Evolutionary conservation across 2,329 filamentous ascomycete genomes (phyloP).

Genomic region (Cyanodermella asteris): DNA sequence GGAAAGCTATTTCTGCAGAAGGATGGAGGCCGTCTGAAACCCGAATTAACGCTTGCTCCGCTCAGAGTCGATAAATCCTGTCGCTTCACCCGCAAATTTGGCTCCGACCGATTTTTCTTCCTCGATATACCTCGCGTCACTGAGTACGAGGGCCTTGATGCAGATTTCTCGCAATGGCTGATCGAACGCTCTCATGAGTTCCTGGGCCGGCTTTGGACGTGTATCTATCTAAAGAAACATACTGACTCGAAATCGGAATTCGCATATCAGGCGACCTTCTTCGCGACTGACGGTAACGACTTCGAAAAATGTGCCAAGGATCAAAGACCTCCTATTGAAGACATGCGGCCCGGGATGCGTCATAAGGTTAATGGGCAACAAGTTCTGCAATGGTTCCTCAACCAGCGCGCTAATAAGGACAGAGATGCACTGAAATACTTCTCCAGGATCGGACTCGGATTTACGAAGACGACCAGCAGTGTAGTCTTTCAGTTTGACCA

Average conservation of each 20-base stretch:
- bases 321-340: no score
- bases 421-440: no score
- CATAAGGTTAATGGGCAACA: no score
- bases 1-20: constrained; percentile 19
- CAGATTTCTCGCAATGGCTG: constrained; percentile 20
- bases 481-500: no score
- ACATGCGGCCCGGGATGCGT: no score
- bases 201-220: constrained; percentile 21
- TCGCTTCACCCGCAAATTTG: constrained; percentile 24
- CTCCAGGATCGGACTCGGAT: no score
- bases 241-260: constrained; percentile 12
- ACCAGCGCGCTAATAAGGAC: no score
- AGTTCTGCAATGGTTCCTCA: no score
- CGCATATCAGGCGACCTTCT: no score
- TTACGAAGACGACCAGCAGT: no score
- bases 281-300: constrained; percentile 1
- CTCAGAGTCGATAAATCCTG: constrained; percentile 20
- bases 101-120: constrained; percentile 23
- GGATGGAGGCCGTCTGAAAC: constrained; percentile 12
- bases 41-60: constrained; percentile 19
- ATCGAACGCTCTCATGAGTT: constrained; percentile 17
- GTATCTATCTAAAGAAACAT: constrained; percentile 21
- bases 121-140: constrained; percentile 11
- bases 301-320: constrained; percentile 2
- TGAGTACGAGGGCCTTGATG: constrained; percentile 11